A percentile compares a stretch with the other conserved stretches of the same genome.
These are phyloP conservation scores for Cyclanthera cordifolia DNA, from an alignment of 306 rosid species.

Conservation along the genomic window DNA sequence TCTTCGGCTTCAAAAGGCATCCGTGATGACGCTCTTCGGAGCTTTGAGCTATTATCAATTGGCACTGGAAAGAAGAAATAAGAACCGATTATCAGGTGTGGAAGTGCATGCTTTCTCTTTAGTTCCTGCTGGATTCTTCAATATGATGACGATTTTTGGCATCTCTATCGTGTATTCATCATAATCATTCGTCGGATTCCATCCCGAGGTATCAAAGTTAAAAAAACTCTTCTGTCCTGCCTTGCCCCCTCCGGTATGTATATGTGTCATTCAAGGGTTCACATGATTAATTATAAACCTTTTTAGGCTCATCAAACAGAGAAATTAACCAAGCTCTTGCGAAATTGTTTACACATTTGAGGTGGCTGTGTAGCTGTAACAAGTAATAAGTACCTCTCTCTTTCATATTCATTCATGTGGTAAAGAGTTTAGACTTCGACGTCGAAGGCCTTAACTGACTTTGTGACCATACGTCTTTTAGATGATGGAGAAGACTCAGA, in stretches of 20 bases:
- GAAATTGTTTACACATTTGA: constrained; percentile 13
- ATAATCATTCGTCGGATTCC: neutral
- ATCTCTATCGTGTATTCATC: neutral
- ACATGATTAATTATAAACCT: constrained; percentile 1
- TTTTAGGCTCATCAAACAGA: neutral
- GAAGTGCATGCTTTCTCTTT: constrained; percentile 11
- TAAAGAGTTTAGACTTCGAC: neutral
- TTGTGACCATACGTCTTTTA: no score
- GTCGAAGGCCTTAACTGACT: neutral
- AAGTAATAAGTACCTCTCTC: constrained; percentile 7
- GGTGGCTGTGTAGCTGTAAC: constrained; percentile 9
- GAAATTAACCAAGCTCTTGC: constrained; percentile 9
- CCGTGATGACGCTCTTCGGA: constrained; percentile 71
- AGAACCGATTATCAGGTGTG: constrained; percentile 3
- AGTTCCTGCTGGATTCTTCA: constrained; percentile 2
- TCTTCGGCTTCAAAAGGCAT: constrained; percentile 45
- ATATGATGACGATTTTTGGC: neutral
- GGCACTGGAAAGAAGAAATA: constrained; percentile 87
- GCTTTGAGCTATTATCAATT: constrained; percentile 86
- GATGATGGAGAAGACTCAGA: neutral
- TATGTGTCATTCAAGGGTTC: constrained; percentile 10
- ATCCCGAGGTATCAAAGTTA: neutral
- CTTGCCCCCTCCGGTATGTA: neutral
- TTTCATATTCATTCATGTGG: constrained; percentile 5
- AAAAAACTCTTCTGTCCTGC: neutral